These are phyloP conservation scores for Penicillium sp. DNA, from an alignment of 2,329 filamentous ascomycete genomes.

Conservation along the genomic window DNA sequence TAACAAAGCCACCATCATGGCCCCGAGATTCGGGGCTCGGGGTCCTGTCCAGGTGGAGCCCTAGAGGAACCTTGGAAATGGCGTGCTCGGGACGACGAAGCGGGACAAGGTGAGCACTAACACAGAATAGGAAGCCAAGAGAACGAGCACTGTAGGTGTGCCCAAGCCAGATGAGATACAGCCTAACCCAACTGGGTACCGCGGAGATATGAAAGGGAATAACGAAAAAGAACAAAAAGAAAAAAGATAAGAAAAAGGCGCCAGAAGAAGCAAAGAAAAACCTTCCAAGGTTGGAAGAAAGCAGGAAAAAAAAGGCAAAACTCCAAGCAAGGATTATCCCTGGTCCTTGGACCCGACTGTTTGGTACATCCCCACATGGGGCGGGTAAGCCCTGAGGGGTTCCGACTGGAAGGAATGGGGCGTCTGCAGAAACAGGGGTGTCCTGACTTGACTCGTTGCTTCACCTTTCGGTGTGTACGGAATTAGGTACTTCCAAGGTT, in stretches of 20 bases:
- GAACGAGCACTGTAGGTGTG: neutral
- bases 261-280: neutral
- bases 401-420: neutral
- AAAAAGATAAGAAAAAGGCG: neutral
- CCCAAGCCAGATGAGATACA: neutral
- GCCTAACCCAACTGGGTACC: neutral
- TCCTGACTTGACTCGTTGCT: neutral
- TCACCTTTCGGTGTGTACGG: neutral
- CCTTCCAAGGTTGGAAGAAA: no score
- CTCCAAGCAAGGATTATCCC: neutral
- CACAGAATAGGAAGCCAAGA: neutral
- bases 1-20: neutral
- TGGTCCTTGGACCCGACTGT: neutral
- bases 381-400: neutral
- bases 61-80: neutral
- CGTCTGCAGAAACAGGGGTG: neutral
- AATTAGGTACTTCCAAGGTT: neutral
- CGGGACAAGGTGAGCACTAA: neutral
- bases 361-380: slow-evolving; percentile 1
- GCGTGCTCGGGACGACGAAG: neutral
- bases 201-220: neutral
- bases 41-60: neutral
- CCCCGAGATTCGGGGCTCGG: no score
- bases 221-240: no score
- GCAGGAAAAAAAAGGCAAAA: neutral